Base-by-base conservation (phyloP, 2,329 filamentous ascomycete species). In the Talaromyces sp. region DNA sequence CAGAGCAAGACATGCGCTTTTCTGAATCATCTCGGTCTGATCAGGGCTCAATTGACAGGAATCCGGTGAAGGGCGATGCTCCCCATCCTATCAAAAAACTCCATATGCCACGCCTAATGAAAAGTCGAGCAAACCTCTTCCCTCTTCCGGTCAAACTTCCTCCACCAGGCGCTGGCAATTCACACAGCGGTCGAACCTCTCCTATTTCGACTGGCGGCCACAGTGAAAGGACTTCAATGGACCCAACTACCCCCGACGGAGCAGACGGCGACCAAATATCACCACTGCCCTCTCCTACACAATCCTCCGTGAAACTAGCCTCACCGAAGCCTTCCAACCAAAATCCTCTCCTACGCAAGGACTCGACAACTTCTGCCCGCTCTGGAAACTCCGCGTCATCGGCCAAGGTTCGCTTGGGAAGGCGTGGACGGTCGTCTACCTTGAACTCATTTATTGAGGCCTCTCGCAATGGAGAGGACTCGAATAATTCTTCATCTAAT, bases 21-120 rank as follows among this genome's bases (percentile, higher is more conserved):
- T 95, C 91, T 5, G 94, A 97, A 73, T 97, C 94, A 1, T 97
- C 93, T 2, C 87, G 91, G 69, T 97, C 94, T 33, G 93, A 97
- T 76, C 90, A 87, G 52, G 96, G 91, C 78, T 91, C 89, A 17
- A 87, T 84, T 49, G 89, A 93, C 71, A 85, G 85, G 33, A 52
- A 50, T 39, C 41, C 60, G 5, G 37, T 83, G 52, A 88, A 87
- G 7, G 89, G 87, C 11, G 87, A 90, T 68, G 87, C 85, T 10
- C 80, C 85, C 15, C 83, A 86, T 33, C 85, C 86, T 6, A 88
- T 86, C 41, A 90, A 85, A 25, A 89, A 89, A 31, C 97, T 97
- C 75, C 89, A 88, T 65, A 83, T 98, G 68, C 87, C 89, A 39
- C 89, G 92, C 61, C 85, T 92, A 68, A 90, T 87, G 72, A 90